Conservation (phyloP, 345 rosid species). For the Eucalyptus microcorys region DNA sequence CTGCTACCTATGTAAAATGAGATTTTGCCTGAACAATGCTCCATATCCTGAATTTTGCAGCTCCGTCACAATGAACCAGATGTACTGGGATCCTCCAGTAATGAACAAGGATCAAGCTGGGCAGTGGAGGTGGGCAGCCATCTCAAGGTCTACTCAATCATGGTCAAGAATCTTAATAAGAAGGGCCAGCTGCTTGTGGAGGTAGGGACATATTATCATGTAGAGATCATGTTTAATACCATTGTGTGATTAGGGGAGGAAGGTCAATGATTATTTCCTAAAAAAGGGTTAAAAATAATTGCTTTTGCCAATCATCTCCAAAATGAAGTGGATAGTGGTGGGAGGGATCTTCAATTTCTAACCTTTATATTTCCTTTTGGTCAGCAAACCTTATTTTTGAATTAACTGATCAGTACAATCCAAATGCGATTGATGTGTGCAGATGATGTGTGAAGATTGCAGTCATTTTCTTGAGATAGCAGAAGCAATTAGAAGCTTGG, state of each 20-base stretch:
- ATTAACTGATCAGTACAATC: background rate
- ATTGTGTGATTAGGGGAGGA: background rate
- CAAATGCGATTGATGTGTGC: slow-evolving; percentile 10
- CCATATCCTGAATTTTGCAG: slow-evolving; percentile 11
- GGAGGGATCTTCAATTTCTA: background rate
- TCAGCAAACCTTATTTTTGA: background rate
- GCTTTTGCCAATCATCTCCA: background rate
- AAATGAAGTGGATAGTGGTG: background rate
- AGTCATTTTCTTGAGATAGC: slow-evolving; percentile 92
- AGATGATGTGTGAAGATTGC: slow-evolving; percentile 93
- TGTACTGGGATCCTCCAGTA: slow-evolving; percentile 13
- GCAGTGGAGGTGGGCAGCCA: slow-evolving; percentile 92
- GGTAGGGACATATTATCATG: slow-evolving; percentile 21
- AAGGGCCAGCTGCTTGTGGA: slow-evolving; percentile 84
- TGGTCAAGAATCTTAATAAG: slow-evolving; percentile 83
- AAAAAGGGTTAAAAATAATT: background rate
- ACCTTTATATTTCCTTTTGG: background rate
- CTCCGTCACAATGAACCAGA: slow-evolving; percentile 51
- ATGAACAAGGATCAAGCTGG: slow-evolving; percentile 61
- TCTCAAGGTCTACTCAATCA: slow-evolving; percentile 76
- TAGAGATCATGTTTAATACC: background rate
- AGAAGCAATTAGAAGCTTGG: slow-evolving; percentile 77
- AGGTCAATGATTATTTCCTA: background rate
- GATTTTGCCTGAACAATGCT: background rate
- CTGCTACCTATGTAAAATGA: background rate